Percentiles rank a stretch among this genome's conserved stretches.
phyloP scores from a whole-genome alignment of 2,329 filamentous ascomycete species.

The Epichloe scottii region DNA sequence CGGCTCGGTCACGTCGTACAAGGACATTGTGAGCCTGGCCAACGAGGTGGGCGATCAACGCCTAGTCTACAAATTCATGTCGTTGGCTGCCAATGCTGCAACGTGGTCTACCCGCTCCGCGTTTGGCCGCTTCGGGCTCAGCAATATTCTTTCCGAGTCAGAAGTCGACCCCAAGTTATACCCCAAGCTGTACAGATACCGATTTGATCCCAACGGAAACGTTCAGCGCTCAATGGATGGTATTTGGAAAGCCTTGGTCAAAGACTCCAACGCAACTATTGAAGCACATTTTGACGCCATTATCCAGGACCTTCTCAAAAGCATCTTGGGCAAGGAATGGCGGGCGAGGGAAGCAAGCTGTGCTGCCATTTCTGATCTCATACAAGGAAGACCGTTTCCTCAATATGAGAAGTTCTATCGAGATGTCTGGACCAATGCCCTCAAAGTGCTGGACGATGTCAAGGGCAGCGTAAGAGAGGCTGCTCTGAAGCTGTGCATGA shows the following conservation, averaged over 20 bases:
- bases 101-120: conserved; percentile 97
- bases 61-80: conserved; percentile 98
- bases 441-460: conserved; percentile 92
- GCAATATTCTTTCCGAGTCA: conserved; percentile 81
- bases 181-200: conserved; percentile 85
- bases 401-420: conserved; percentile 77
- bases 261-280: conserved; percentile 66
- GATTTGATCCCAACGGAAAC: conserved; percentile 88
- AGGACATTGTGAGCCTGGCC: conserved; percentile 91
- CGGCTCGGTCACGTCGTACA: conserved; percentile 85
- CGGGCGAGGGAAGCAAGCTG: conserved; percentile 86
- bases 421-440: conserved; percentile 72
- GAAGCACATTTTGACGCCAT: conserved; percentile 79
- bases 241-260: conserved; percentile 94
- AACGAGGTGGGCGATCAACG: conserved; percentile 92
- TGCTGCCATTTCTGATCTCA: conserved; percentile 73
- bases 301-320: conserved; percentile 73
- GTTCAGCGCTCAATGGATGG: conserved; percentile 94
- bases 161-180: conserved; percentile 86
- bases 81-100: conserved; percentile 84
- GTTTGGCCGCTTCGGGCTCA: conserved; percentile 87
- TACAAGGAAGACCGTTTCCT: conserved; percentile 64
- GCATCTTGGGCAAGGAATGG: conserved; percentile 86
- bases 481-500: conserved; percentile 70
- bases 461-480: conserved; percentile 78